Evolutionary conservation across 2,329 filamentous ascomycete species (phyloP), one percentile per base, ranked within the genome.

Genomic region (Elsinoe arachidis): DNA sequence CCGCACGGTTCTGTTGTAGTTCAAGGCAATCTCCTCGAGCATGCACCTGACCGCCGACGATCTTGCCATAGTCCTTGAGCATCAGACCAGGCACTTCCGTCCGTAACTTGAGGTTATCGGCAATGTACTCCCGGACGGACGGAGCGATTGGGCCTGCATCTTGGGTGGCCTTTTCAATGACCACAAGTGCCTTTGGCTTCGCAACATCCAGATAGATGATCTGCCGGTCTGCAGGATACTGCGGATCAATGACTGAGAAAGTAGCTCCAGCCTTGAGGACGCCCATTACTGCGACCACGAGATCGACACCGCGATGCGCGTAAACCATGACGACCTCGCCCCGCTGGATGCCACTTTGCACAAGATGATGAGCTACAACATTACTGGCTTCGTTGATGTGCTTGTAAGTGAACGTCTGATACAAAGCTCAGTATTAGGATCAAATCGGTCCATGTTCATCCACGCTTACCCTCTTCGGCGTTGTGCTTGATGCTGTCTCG

Each of bases 281-380:
- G 59, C 90, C 91, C 88, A 96, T 95, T 56, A 90, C 84, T 35
- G 86, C 83, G 6, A 88, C 82, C 0, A 88, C 85, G 39, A 88
- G 73, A 64, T 88, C 88, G 34, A 96, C 90, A 58, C 84, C 84
- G 58, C 91, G 83, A 72, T 96, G 82, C 57, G 89, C 89, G 68
- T 85, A 96, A 61, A 93, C 88, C 88, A 96, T 95, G 65, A 96
- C 90, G 2, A 96, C 90, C 68, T 97, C 90, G 7, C 90, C 90
- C 63, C 83, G 78, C 59, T 84, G 78, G 61, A 90, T 78, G 58
- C 91, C 90, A 65, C 83, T 79, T 53, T 85, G 78, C 56, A 87
- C 80, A 17, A 96, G 78, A 67, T 95, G 82, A 72, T 95, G 84
- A 19, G 90, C 88, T 5, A 96, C 71, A 15, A 83, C 78, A 69